A percentile compares a stretch with the other conserved stretches of the same genome.
Evolutionary conservation across 2,329 filamentous ascomycete genomes (phyloP).

Genomic region (Nectriaceae sp.): DNA sequence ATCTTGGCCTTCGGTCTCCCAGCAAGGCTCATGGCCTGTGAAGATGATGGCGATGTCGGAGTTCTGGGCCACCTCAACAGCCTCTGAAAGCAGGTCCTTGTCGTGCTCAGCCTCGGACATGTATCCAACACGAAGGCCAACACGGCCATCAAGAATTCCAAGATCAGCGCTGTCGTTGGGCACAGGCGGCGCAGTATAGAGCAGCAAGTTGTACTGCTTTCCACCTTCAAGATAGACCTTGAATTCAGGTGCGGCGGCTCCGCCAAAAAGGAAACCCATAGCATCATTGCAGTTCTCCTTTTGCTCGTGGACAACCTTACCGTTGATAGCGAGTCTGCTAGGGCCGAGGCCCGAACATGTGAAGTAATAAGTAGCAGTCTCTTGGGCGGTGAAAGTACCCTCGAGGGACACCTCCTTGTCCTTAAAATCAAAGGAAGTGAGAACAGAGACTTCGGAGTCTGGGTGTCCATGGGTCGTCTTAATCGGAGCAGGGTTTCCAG

Average conservation of each 20-base stretch:
- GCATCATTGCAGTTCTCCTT: slow-evolving; percentile 32
- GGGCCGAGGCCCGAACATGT: slow-evolving; percentile 33
- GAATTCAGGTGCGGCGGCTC: slow-evolving; percentile 31
- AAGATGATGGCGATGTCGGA: slow-evolving; percentile 58
- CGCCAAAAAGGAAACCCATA: slow-evolving; percentile 38
- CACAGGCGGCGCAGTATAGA: slow-evolving; percentile 33
- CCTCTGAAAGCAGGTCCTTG: slow-evolving; percentile 44
- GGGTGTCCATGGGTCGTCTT: slow-evolving; percentile 25
- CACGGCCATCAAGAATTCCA: slow-evolving; percentile 35
- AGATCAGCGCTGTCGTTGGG: slow-evolving; percentile 23
- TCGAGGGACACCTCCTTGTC: slow-evolving; percentile 32
- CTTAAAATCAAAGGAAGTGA: slow-evolving; percentile 21
- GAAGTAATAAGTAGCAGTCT: slow-evolving; percentile 35
- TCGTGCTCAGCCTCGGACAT: slow-evolving; percentile 36
- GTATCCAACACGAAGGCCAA: slow-evolving; percentile 34
- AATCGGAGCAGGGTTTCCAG: slow-evolving; percentile 25
- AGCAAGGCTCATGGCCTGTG: slow-evolving; percentile 58
- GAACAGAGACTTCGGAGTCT: slow-evolving; percentile 26
- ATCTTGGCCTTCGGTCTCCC: slow-evolving; percentile 61
- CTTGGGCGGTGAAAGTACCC: slow-evolving; percentile 32
- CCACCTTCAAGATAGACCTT: slow-evolving; percentile 31
- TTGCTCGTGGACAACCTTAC: slow-evolving; percentile 33
- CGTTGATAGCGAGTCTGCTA: slow-evolving; percentile 33
- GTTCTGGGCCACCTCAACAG: slow-evolving; percentile 58
- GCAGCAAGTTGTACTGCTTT: slow-evolving; percentile 32